Conservation (phyloP, 2,329 filamentous ascomycete species). For the Alternaria postmessia region DNA sequence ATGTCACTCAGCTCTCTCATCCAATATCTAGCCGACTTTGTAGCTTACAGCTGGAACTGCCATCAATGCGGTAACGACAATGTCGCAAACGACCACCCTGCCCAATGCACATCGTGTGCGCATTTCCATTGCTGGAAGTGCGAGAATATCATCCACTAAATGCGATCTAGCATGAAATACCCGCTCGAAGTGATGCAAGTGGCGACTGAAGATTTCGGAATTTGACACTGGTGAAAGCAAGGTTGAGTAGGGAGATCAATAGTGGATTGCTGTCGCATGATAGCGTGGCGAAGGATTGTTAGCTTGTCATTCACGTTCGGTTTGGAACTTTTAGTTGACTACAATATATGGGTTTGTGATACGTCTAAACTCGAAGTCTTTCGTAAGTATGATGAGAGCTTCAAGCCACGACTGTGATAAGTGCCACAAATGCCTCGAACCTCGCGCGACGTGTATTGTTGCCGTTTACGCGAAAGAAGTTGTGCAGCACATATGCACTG, state of each 20-base stretch:
- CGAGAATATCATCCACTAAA: background rate
- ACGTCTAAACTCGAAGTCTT: no score
- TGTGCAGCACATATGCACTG: no score
- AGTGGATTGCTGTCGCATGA: background rate
- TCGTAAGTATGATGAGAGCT: no score
- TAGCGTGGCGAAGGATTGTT: no score
- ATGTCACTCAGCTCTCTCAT: background rate
- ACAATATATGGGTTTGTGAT: no score
- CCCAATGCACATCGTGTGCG: background rate
- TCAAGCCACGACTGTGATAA: no score
- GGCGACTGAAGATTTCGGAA: background rate
- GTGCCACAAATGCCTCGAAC: no score
- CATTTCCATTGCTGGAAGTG: slow-evolving; percentile 9
- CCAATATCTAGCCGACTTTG: background rate
- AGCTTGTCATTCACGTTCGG: background rate
- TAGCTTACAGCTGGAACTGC: slow-evolving; percentile 2
- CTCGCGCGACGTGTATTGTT: no score
- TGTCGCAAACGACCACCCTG: background rate
- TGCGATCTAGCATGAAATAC: background rate
- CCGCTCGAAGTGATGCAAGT: background rate
- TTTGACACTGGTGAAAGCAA: background rate
- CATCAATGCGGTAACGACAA: slow-evolving; percentile 3
- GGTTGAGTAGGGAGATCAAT: background rate
- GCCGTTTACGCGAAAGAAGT: no score
- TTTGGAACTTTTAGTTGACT: background rate